Conservation (phyloP, 1,284 basidiomycete genomes). For the Fomitopsis pinicola region DNA sequence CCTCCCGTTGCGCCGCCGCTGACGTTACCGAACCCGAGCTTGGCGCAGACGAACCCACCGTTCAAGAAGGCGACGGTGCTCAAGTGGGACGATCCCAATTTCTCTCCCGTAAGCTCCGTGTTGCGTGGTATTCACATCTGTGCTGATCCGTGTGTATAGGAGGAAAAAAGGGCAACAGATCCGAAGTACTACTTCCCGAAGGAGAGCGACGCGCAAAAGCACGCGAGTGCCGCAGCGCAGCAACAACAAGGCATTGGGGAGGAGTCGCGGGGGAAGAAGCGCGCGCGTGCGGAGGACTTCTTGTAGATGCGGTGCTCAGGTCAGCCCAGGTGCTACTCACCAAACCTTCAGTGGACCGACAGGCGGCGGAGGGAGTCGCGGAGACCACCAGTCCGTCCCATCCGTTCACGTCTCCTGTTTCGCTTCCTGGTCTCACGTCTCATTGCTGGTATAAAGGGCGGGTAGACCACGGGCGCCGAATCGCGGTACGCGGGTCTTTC, state of each 20-base stretch:
- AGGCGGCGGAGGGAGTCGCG: background rate
- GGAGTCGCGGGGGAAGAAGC: conserved; percentile 70
- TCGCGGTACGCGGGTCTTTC: conserved; percentile 20
- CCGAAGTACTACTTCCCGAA: conserved; percentile 66
- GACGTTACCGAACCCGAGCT: conserved; percentile 50
- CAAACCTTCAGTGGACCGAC: background rate
- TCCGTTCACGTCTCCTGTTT: conserved; percentile 11
- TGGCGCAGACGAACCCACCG: conserved; percentile 62
- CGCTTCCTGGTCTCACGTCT: background rate
- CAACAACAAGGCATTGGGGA: conserved; percentile 31
- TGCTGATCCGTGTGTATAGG: conserved; percentile 38
- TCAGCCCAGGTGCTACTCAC: background rate
- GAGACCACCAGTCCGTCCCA: conserved; percentile 32
- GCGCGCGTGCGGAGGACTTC: conserved; percentile 77
- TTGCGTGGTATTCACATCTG: background rate
- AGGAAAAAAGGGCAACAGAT: conserved; percentile 77
- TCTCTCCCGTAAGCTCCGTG: conserved; percentile 55
- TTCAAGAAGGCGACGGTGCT: conserved; percentile 78
- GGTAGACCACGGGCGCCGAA: background rate
- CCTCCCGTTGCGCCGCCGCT: conserved; percentile 26
- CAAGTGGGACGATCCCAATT: conserved; percentile 74
- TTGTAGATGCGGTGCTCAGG: conserved; percentile 33
- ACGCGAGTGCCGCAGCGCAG: conserved; percentile 16
- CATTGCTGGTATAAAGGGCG: background rate
- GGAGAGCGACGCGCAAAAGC: conserved; percentile 31